These are phyloP conservation scores for Pichia cactophila DNA, from an alignment of 1,139 yeast genomes.

Conservation along the genomic window DNA sequence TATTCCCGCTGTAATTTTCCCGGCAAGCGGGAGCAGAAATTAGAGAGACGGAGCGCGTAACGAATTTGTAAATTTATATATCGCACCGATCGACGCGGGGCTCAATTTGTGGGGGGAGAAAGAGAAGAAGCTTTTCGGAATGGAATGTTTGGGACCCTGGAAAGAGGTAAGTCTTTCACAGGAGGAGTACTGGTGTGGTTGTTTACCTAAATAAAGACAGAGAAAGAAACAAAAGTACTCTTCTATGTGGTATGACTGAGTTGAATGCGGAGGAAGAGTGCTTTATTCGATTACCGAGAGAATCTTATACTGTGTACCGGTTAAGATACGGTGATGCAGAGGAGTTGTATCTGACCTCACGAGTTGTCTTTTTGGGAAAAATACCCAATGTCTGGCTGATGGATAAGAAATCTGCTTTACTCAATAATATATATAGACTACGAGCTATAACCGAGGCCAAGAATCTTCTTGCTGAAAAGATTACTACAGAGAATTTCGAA, in stretches of 20 bases:
- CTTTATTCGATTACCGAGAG: slow-evolving; percentile 26
- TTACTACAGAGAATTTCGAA: background rate
- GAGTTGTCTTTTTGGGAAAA: slow-evolving; percentile 52
- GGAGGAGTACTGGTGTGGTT: too few species aligned
- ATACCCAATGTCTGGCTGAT: slow-evolving; percentile 58
- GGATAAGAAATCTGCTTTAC: slow-evolving; percentile 26
- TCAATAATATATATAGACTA: slow-evolving; percentile 1
- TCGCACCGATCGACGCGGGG: too few species aligned
- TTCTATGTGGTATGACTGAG: background rate
- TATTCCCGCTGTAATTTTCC: too few species aligned
- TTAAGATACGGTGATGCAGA: slow-evolving; percentile 46
- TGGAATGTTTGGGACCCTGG: background rate
- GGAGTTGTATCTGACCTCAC: slow-evolving; percentile 43
- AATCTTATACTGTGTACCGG: slow-evolving; percentile 60
- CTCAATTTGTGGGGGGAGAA: too few species aligned
- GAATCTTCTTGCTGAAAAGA: background rate
- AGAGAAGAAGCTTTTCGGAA: background rate
- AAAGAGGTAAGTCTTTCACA: too few species aligned
- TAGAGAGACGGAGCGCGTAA: background rate
- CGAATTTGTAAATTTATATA: too few species aligned
- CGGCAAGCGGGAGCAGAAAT: background rate
- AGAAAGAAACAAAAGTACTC: too few species aligned
- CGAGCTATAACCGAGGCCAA: background rate
- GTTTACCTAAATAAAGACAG: too few species aligned
- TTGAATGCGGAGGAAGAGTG: background rate